A percentile compares a stretch with the other conserved stretches of the same genome.
Evolutionary conservation across 306 rosid species (phyloP).

Genomic region (Senna siamea): DNA sequence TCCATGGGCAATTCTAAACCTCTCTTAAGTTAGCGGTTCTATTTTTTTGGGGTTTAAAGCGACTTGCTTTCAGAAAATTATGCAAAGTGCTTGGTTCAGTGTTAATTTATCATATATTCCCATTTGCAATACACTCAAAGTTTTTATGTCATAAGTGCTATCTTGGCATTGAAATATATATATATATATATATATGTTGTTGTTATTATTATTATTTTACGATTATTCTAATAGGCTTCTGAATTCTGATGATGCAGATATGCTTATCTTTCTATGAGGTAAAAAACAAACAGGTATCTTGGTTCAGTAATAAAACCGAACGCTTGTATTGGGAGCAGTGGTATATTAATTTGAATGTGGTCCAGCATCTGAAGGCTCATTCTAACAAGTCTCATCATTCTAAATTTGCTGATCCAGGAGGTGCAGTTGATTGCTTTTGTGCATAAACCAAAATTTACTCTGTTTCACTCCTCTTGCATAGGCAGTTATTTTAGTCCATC

Average conservation of each 20-base stretch:
- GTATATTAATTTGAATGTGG: slow-evolving; percentile 88
- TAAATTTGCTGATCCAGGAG: slow-evolving; percentile 81
- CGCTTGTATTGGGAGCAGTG: slow-evolving; percentile 96
- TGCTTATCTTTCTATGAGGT: slow-evolving; percentile 91
- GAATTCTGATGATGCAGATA: slow-evolving; percentile 58
- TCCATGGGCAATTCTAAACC: background rate
- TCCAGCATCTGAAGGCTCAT: slow-evolving; percentile 64
- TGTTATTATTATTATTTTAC: background rate
- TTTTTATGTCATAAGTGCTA: slow-evolving; percentile 1
- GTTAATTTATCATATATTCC: background rate
- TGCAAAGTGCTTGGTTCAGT: background rate
- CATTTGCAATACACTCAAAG: slow-evolving; percentile 4
- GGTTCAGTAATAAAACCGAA: slow-evolving; percentile 87
- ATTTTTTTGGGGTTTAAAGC: background rate
- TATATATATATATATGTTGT: too few species aligned
- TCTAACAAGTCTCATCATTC: slow-evolving; percentile 76
- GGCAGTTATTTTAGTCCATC: slow-evolving; percentile 7
- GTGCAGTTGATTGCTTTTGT: slow-evolving; percentile 44
- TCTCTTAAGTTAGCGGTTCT: background rate
- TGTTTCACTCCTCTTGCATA: slow-evolving; percentile 19
- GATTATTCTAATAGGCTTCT: slow-evolving; percentile 11
- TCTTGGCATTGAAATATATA: background rate
- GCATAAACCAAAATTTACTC: slow-evolving; percentile 25
- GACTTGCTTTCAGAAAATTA: background rate
- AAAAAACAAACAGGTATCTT: slow-evolving; percentile 78